Percentiles rank a stretch among this genome's conserved stretches.
phyloP scores from a whole-genome alignment of 129 eudicot species.

The Flaveria ramosissima region DNA sequence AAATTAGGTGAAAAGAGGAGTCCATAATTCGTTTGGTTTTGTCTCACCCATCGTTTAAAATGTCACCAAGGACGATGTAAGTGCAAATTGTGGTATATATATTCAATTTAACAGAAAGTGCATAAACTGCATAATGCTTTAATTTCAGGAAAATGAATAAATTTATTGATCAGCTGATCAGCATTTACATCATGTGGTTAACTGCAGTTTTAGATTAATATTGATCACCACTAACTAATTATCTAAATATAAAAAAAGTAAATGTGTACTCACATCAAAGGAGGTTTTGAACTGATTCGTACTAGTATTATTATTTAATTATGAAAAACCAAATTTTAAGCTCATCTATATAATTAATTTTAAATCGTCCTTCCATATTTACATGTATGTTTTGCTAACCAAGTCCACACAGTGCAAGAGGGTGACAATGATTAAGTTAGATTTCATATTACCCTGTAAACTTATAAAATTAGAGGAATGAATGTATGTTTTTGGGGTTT shows the following conservation, averaged over 20 bases:
- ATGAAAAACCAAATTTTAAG: background rate
- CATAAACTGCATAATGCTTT: slow-evolving; percentile 1
- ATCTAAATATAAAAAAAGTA: background rate
- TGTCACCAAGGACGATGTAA: slow-evolving; percentile 30
- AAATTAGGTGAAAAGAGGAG: slow-evolving; percentile 40
- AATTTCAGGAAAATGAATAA: background rate
- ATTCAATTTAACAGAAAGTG: slow-evolving; percentile 39
- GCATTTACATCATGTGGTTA: slow-evolving; percentile 18
- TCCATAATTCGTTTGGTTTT: slow-evolving; percentile 26
- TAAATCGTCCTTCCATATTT: no score
- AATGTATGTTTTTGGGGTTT: no score
- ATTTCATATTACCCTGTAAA: no score
- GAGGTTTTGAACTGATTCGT: background rate
- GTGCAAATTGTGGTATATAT: slow-evolving; percentile 28
- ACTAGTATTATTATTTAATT: background rate
- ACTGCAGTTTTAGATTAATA: background rate
- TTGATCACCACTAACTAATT: slow-evolving; percentile 5
- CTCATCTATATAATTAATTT: no score
- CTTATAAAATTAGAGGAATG: no score
- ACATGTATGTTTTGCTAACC: no score
- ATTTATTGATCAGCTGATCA: slow-evolving; percentile 13
- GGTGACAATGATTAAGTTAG: no score
- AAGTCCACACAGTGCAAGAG: no score
- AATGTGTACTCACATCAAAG: background rate
- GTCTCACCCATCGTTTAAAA: slow-evolving; percentile 12